Evolutionary conservation across 257 asterid species (phyloP).

Genomic region (Leptodermis oblonga): DNA sequence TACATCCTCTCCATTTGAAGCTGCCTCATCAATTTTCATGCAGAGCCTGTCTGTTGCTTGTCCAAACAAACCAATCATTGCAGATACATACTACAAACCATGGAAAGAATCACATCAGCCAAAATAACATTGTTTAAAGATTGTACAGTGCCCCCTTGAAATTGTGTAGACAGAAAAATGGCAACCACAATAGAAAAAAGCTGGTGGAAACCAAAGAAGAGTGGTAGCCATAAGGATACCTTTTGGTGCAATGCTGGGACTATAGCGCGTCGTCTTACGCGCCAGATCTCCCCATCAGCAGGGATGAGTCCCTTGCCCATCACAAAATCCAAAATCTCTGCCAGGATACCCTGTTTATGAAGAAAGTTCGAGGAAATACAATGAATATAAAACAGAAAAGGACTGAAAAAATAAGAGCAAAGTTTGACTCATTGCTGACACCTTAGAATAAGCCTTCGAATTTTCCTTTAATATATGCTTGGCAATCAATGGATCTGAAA

Average conservation of each 20-base stretch:
- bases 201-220: neutral
- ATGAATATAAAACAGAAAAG: slow-evolving; percentile 1
- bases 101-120: slow-evolving; percentile 3
- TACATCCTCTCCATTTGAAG: slow-evolving; percentile 88
- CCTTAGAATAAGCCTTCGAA: slow-evolving; percentile 90
- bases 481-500: slow-evolving; percentile 87
- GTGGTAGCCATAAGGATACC: slow-evolving; percentile 34
- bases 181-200: neutral
- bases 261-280: slow-evolving; percentile 82
- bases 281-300: slow-evolving; percentile 98
- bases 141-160: neutral
- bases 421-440: slow-evolving; percentile 15
- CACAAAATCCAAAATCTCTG: slow-evolving; percentile 91
- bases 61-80: slow-evolving; percentile 84
- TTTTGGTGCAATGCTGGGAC: slow-evolving; percentile 94
- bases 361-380: neutral
- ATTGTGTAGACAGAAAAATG: neutral
- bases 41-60: slow-evolving; percentile 86
- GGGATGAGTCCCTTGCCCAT: slow-evolving; percentile 99
- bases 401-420: slow-evolving; percentile 7
- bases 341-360: slow-evolving; percentile 73
- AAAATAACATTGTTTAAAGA: slow-evolving; percentile 5
- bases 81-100: slow-evolving; percentile 74
- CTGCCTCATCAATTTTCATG: slow-evolving; percentile 78
- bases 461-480: slow-evolving; percentile 84